Percentiles rank a stretch among this genome's conserved stretches.
These are phyloP conservation scores for Amaranthus hypochondriacus DNA, from an alignment of 148 eudicot species.

Conservation along the genomic window DNA sequence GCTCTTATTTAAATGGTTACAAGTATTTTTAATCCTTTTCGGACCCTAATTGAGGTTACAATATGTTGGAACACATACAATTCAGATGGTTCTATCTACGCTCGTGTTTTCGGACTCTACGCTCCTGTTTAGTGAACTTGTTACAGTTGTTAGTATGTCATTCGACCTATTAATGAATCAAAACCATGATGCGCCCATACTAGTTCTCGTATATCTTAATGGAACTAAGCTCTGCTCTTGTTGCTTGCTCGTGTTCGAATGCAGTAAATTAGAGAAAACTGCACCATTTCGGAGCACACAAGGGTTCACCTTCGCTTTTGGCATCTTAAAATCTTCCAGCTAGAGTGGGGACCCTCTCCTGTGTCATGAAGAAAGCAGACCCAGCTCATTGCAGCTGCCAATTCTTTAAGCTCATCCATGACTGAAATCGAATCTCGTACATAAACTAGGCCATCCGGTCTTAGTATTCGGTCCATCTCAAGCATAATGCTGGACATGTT, in stretches of 20 bases:
- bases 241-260: not conserved
- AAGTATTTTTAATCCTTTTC: no score
- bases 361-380: slow-evolving; percentile 43
- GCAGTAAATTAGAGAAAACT: not conserved
- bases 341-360: slow-evolving; percentile 63
- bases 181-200: not conserved
- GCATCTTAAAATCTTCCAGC: slow-evolving; percentile 53
- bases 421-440: slow-evolving; percentile 48
- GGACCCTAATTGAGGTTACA: not conserved
- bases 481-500: slow-evolving; percentile 55
- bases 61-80: no score
- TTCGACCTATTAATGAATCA: not conserved
- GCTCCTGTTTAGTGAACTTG: no score
- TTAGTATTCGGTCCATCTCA: slow-evolving; percentile 68
- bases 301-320: slow-evolving; percentile 29
- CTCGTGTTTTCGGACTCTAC: not conserved
- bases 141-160: not conserved
- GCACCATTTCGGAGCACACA: not conserved
- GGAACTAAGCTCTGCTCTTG: not conserved
- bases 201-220: not conserved
- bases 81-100: not conserved
- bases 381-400: slow-evolving; percentile 63
- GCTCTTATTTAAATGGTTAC: no score
- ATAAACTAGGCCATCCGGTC: slow-evolving; percentile 58
- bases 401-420: slow-evolving; percentile 47